phyloP scores from a whole-genome alignment of 2,329 filamentous ascomycete species.

The Trichoderma polysporum region DNA sequence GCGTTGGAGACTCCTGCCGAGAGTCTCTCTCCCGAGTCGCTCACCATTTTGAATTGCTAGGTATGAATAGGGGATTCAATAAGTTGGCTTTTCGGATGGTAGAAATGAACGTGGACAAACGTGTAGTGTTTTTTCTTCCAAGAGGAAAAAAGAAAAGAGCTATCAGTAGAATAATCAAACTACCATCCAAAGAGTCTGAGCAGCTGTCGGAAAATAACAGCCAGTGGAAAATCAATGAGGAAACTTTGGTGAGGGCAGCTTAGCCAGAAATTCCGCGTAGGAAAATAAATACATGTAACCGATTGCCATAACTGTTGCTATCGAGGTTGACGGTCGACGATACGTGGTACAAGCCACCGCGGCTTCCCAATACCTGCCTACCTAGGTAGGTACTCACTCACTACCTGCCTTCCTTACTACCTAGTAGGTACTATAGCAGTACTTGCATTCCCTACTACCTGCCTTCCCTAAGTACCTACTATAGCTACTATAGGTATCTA shows the following conservation, averaged over 20 bases:
- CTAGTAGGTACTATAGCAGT: too few relatives aligned
- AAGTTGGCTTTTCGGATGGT: neutral
- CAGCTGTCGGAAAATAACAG: neutral
- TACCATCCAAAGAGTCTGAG: neutral
- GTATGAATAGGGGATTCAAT: neutral
- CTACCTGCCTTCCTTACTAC: too few relatives aligned
- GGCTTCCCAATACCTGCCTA: too few relatives aligned
- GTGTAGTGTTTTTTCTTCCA: neutral
- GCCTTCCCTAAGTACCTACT: too few relatives aligned
- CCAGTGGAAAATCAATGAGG: neutral
- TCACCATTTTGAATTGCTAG: neutral
- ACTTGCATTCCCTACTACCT: too few relatives aligned
- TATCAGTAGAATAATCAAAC: neutral
- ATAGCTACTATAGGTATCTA: too few relatives aligned
- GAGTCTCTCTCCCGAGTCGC: neutral
- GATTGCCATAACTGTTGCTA: neutral
- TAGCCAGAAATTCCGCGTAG: neutral
- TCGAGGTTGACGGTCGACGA: neutral
- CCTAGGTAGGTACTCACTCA: too few relatives aligned
- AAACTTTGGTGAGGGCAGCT: neutral
- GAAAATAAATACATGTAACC: neutral
- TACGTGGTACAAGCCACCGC: too few relatives aligned
- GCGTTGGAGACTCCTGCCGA: neutral
- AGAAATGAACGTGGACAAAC: neutral
- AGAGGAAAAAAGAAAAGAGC: neutral